Conservation (phyloP, 306 rosid genomes). For the Potentilla sterilis region DNA sequence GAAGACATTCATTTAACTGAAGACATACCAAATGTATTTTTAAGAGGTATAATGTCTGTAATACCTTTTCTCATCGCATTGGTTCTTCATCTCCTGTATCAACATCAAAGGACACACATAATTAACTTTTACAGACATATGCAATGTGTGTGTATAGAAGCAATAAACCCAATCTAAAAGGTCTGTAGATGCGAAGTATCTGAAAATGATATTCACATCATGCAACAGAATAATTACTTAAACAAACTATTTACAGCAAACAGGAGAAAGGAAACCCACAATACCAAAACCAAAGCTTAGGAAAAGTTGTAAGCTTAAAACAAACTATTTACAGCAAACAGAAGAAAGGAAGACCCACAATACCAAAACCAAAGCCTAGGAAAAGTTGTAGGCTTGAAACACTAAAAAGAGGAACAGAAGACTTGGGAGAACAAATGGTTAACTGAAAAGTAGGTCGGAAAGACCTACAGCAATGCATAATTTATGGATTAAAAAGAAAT, state of each 20-base stretch:
- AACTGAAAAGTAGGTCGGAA: background rate
- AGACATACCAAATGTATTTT: constrained; percentile 7
- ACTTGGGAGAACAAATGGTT: background rate
- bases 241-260: background rate
- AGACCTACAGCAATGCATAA: background rate
- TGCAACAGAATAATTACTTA: background rate
- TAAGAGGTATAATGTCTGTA: constrained; percentile 9
- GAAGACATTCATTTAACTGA: constrained; percentile 20
- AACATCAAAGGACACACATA: constrained; percentile 33
- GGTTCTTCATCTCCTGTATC: constrained; percentile 97
- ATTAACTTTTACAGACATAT: background rate
- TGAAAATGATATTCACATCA: background rate
- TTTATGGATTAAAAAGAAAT: background rate
- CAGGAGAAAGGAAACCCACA: background rate
- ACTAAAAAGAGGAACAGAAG: background rate
- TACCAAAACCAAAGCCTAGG: background rate
- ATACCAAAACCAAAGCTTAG: background rate
- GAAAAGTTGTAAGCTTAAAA: background rate
- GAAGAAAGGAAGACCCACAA: background rate
- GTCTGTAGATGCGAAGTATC: background rate
- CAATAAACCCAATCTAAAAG: background rate
- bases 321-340: background rate
- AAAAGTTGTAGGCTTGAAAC: background rate
- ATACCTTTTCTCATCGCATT: constrained; percentile 94
- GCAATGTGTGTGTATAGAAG: background rate